phyloP scores from a whole-genome alignment of 257 asterid species.

The Solanum paucissectum region DNA sequence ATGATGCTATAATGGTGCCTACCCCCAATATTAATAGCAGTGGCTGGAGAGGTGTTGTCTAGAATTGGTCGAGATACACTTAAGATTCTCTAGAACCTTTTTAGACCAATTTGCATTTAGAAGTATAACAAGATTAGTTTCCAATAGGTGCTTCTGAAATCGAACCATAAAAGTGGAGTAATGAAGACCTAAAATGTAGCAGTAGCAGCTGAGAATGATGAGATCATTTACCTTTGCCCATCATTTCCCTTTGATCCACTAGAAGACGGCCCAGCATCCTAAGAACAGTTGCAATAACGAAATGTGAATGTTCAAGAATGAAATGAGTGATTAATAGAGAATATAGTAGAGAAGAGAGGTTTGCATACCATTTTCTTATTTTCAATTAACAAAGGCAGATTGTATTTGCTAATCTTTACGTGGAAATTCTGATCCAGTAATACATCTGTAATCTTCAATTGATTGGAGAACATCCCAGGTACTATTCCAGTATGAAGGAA shows the following conservation, averaged over 20 bases:
- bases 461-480: constrained; percentile 62
- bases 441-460: constrained; percentile 56
- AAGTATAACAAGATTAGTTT: neutral
- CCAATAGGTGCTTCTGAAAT: neutral
- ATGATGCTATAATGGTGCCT: neutral
- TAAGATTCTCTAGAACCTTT: neutral
- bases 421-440: constrained; percentile 54
- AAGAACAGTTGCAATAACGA: neutral
- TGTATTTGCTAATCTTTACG: constrained; percentile 68
- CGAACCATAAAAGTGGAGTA: neutral
- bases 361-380: constrained; percentile 32
- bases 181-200: neutral
- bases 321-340: neutral
- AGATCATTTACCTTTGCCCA: constrained; percentile 27
- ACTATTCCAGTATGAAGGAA: constrained; percentile 85
- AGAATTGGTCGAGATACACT: neutral
- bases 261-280: constrained; percentile 29
- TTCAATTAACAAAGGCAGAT: constrained; percentile 46
- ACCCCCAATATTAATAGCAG: neutral
- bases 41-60: neutral
- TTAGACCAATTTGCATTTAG: neutral
- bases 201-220: neutral
- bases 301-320: neutral
- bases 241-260: constrained; percentile 39
- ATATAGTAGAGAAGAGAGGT: neutral